Evolutionary conservation across 1,284 basidiomycete species (phyloP), one percentile per base, ranked within the genome.

Genomic region (Fomitiporia mediterranea): DNA sequence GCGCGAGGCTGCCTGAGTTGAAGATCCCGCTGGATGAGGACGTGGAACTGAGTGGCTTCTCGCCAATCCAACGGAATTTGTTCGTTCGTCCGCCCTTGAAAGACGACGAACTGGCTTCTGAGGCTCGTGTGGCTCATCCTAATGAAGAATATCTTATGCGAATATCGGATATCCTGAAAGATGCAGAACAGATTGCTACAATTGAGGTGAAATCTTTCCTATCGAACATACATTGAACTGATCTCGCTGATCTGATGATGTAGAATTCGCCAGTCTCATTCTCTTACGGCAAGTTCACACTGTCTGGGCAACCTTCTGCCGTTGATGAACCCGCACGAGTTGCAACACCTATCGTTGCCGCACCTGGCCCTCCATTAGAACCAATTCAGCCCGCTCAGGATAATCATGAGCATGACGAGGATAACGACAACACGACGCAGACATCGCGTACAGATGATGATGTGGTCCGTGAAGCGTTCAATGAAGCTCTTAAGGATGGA

Each of bases 71-170:
- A 53, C 79, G 81, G 55, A 74, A 65, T 42, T 69, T 80, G 61
- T 72, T 80, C 2, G 61, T 64, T 5, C 68, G 72, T 65, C 46
- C 69, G 67, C 51, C 62, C 61, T 9, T 65, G 61, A 27, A 60
- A 34, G 38, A 55, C 56, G 17, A 58, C 63, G 27, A 61, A 53
- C 47, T 65, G 49, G 61, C 60, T 60, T 51, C 35, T 27, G 58
- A 51, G 53, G 59, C 53, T 56, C 80, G 82, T 55, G 80, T 83
- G 55, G 84, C 88, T 6, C 95, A 97, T 72, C 95, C 95, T 2
- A 98, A 97, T 63, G 94, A 93, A 63, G 93, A 95, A 73, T 91
- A 95, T 65, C 74, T 98, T 48, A 96, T 97, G 92, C 81, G 96
- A 57, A 90, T 98, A 53, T 78, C 82, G 30, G 95, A 98, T 69